Base-by-base conservation (phyloP, 129 eudicot species). In the Arctium minus region DNA sequence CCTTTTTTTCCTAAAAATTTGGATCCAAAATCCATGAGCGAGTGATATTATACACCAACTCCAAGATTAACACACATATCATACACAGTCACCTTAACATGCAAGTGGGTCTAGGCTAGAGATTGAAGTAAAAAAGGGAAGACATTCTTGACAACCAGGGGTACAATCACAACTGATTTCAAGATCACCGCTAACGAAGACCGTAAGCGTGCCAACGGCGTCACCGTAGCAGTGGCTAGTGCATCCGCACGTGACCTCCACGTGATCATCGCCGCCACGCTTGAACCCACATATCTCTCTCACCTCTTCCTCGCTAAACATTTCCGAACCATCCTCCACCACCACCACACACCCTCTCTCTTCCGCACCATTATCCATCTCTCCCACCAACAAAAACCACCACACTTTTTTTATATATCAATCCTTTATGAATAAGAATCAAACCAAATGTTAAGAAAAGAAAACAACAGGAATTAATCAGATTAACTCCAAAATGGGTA, bases 221-320 rank as follows among this genome's bases (percentile, higher is more conserved):
- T 92, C 97, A 13, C 94, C 97, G 64, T 90, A 92, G 7, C 92
- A 86, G 70, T 86, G 87, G 85, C 97, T 92, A 12, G 97, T 92
- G 73, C 97, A 92, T 30, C 94, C 97, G 79, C 97, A 90, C 89
- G 88, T 92, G 89, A 92, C 92, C 74, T 87, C 92, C 79, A 92
- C 93, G 87, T 86, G 90, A 86, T 85, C 94, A 40, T 82, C 90
- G 29, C 75, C 87, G 60, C 83, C 60, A 22, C 72, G 72, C 76
- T 85, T 87, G 42, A 92, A 72, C 68, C 92, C 97, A 70, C 85
- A 71, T 56, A 92, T 90, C 81, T 90, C 97, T 46, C 86, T 85
- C 77, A 85, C 86, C 83, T 92, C 97, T n/a, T 87, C 94, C 40
- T 92, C 94, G 18, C 50, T 87, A 73, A 90, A 92, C 93, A 92